Percentiles rank a stretch among this genome's conserved stretches.
phyloP scores from a whole-genome alignment of 208 protist species.

The Acanthamoeba triangularis region DNA sequence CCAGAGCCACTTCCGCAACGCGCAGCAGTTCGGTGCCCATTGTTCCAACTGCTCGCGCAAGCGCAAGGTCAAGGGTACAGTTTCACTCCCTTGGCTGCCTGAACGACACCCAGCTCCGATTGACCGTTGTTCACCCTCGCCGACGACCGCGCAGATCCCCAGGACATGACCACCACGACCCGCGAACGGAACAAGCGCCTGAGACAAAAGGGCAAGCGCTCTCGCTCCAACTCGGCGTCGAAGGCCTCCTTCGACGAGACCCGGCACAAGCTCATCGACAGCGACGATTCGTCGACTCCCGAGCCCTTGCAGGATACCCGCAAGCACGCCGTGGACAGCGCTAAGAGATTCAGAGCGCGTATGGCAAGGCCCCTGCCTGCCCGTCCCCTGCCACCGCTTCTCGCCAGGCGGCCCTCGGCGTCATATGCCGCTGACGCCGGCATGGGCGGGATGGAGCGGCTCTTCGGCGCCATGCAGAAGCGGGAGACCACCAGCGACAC shows the following conservation, averaged over 20 bases:
- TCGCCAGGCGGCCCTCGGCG: neutral
- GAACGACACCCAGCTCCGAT: neutral
- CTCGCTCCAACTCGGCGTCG: constrained; percentile 29
- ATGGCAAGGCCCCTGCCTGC: neutral
- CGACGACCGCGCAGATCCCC: neutral
- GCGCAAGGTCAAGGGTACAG: constrained; percentile 79
- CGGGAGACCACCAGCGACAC: neutral
- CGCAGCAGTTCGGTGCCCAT: constrained; percentile 87
- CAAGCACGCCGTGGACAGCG: neutral
- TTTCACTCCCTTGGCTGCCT: neutral
- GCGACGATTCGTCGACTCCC: neutral
- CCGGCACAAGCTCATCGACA: constrained; percentile 23
- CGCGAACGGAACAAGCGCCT: constrained; percentile 36
- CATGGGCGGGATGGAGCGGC: constrained; percentile 37
- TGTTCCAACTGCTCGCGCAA: constrained; percentile 87
- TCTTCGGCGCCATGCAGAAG: constrained; percentile 30
- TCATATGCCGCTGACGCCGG: neutral
- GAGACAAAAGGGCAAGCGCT: neutral
- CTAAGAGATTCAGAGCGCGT: neutral
- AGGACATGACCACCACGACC: constrained; percentile 59
- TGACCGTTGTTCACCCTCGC: neutral
- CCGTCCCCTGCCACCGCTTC: neutral
- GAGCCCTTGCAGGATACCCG: neutral
- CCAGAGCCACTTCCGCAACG: constrained; percentile 82
- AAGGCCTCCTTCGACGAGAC: constrained; percentile 34